Percentiles rank a stretch among this genome's conserved stretches.
Conservation (phyloP, 2,329 filamentous ascomycete genomes). For the Penicillium sclerotigenum region DNA sequence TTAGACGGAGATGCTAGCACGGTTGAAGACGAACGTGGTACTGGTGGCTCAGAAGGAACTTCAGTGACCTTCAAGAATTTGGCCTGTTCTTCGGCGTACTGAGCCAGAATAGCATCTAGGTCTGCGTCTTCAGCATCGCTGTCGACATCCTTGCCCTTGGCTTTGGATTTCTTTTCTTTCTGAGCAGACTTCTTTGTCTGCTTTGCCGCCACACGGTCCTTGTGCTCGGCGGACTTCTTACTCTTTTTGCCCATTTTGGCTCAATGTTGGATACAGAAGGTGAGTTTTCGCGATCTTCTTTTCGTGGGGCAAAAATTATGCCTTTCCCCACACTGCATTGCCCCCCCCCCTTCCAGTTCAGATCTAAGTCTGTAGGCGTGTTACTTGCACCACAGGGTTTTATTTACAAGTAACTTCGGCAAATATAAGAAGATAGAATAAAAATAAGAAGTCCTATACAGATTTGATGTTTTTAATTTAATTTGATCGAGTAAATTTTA, state of each 20-base stretch:
- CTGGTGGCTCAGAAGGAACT: constrained; percentile 67
- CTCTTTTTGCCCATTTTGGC: constrained; percentile 52
- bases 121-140: constrained; percentile 91
- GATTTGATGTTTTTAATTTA: not conserved
- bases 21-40: constrained; percentile 73
- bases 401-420: not conserved
- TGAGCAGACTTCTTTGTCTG: constrained; percentile 76
- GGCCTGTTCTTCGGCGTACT: constrained; percentile 90
- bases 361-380: not conserved
- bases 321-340: constrained; percentile 20
- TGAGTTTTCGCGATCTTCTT: constrained; percentile 9
- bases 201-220: constrained; percentile 62
- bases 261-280: constrained; percentile 2
- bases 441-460: not conserved
- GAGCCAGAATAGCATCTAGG: constrained; percentile 86
- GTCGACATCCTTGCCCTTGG: constrained; percentile 65
- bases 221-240: constrained; percentile 57
- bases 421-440: not conserved
- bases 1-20: constrained; percentile 82
- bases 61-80: constrained; percentile 94
- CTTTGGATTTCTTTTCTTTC: constrained; percentile 76
- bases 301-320: constrained; percentile 24
- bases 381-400: not conserved
- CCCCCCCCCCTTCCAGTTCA: constrained; percentile 6
- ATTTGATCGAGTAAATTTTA: not conserved